Conservation (phyloP, 2,329 filamentous ascomycete genomes). For the Uncinocarpus reesii region DNA sequence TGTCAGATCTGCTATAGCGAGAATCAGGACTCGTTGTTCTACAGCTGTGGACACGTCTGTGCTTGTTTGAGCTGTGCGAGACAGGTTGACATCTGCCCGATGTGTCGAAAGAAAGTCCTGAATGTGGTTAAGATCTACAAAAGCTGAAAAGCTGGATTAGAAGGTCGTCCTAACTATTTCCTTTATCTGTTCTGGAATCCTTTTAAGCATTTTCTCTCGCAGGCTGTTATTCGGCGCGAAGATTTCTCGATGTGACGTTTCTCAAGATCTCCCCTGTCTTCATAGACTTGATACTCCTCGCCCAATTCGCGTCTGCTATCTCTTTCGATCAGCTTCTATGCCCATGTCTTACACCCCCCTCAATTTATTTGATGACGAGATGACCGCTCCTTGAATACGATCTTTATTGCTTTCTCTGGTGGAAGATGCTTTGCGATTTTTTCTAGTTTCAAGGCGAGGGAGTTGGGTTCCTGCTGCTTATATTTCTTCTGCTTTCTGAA, state of each 20-base stretch:
- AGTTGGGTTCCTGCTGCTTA: background rate
- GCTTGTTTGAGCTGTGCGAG: slow-evolving; percentile 51
- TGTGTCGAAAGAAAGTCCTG: slow-evolving; percentile 49
- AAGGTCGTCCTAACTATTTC: background rate
- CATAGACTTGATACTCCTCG: slow-evolving; percentile 1
- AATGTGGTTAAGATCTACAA: slow-evolving; percentile 49
- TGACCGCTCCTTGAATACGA: background rate
- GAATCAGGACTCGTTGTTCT: slow-evolving; percentile 50
- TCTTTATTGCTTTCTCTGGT: background rate
- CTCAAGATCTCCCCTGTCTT: slow-evolving; percentile 1
- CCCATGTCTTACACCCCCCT: slow-evolving; percentile 1
- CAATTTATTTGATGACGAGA: slow-evolving; percentile 6
- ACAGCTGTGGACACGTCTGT: slow-evolving; percentile 54
- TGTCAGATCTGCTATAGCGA: slow-evolving; percentile 56
- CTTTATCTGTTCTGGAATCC: background rate
- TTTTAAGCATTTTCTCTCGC: background rate
- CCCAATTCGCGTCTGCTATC: background rate
- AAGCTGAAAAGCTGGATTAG: slow-evolving; percentile 19
- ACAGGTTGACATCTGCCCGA: slow-evolving; percentile 50
- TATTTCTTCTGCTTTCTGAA: background rate
- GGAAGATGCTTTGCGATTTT: background rate
- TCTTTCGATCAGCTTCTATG: background rate
- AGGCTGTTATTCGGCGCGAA: background rate
- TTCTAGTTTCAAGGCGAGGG: background rate
- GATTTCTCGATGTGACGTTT: background rate